Base-by-base conservation (phyloP, 768 basidiomycete genomes). In the Agrocybe praecox region DNA sequence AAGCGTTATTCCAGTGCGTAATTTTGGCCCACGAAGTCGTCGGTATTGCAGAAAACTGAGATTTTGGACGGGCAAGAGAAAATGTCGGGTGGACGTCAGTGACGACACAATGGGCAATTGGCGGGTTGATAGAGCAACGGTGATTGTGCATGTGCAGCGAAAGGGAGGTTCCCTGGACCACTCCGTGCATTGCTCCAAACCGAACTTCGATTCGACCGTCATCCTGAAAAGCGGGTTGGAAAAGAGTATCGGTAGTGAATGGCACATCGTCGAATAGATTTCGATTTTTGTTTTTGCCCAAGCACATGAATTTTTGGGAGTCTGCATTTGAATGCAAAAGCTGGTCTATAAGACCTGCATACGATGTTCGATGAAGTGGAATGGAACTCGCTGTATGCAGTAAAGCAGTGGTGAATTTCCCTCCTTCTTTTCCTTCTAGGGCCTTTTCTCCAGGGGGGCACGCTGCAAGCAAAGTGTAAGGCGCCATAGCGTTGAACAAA, bases 111-210 rank as follows among this genome's bases (percentile, higher is more conserved):
- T 64, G 76, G 22, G 80, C 82, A 12, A 87, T 68, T 18, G 76
- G 54, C 1, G 82, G 80, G 59, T 89, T 89, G 47, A 73, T 69
- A 7, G 87, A 87, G 19, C 80, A 80, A n/a, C 72, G 72, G 58
- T 76, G 76, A 66, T 89, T 88, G 67, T 89, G 86, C 19, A 76
- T 71, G 65, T 89, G 86, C 19, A 89, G 46, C 40, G 78, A 80
- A 57, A 90, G 77, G 59, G 87, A 83, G 9, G 80, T 85, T 46
- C 86, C 88, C 57, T 80, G 79, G n/a, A 80, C 76, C 18, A 89
- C 73, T 1, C 88, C 88, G 57, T 88, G 86, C 5, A 84, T 79
- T 0, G 80, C 76, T 12, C 88, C 88, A 34, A 82, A 78, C 32
- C 80, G 80, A 29, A 89, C 68, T 57, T 80, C 80, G 45, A 87